Evolutionary conservation across 2,329 filamentous ascomycete genomes (phyloP).

Genomic region (Lasiodiplodia hormozganensis): DNA sequence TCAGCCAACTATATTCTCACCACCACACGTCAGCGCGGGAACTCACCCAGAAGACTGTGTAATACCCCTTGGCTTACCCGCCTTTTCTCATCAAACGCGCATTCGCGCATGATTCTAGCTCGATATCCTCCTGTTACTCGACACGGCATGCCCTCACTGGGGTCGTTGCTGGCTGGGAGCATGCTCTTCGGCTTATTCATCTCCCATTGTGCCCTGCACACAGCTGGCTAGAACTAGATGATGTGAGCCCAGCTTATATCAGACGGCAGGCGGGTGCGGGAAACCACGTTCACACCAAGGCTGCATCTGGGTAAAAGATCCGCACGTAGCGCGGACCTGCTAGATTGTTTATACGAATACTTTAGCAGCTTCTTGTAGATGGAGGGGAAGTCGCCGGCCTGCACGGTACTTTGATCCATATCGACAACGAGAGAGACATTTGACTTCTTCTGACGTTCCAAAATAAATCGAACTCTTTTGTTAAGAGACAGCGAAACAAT

Average conservation of each 20-base stretch:
- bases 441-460: too few species aligned
- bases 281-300: constrained; percentile 42
- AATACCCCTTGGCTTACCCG: constrained; percentile 61
- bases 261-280: background rate
- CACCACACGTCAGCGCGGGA: constrained; percentile 2
- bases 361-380: too few species aligned
- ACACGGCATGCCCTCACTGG: constrained; percentile 58
- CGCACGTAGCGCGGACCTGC: too few species aligned
- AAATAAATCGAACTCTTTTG: too few species aligned
- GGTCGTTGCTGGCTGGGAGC: constrained; percentile 56
- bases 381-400: too few species aligned
- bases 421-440: too few species aligned
- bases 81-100: constrained; percentile 58
- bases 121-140: constrained; percentile 58
- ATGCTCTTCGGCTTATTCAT: constrained; percentile 56
- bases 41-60: constrained; percentile 62
- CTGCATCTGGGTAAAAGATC: too few species aligned
- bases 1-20: constrained; percentile 4
- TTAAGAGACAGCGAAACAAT: too few species aligned
- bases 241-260: constrained; percentile 8
- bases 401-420: too few species aligned
- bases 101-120: constrained; percentile 54
- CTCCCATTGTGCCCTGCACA: constrained; percentile 61
- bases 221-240: constrained; percentile 39
- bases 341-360: too few species aligned